Evolutionary conservation across 495 filamentous ascomycete genomes (phyloP), one percentile per base, ranked within the genome.

Genomic region (Aspergillus sclerotiicarbonarius): DNA sequence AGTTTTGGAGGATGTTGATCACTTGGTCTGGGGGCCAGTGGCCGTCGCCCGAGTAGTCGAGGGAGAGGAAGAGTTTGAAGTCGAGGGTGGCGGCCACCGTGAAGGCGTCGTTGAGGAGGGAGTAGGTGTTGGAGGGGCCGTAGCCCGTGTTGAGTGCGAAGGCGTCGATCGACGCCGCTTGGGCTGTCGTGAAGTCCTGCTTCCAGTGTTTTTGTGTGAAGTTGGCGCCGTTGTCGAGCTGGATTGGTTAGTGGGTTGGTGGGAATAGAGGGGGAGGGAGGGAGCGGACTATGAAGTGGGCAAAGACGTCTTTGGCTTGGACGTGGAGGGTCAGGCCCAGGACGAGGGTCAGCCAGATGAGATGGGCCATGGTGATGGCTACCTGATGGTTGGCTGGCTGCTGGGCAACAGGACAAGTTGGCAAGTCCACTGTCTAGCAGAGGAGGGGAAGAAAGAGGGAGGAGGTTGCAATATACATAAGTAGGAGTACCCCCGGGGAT

Each of bases 71-170:
- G 32, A 91, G 52, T 43, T 77, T 82, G 69, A 92, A 90, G 25
- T 71, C 66, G 12, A 76, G 64, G 7, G 67, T 51, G 12, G 79
- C 75, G n/a, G 87, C 87, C 1, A 77, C 81, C 6, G 71, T 50
- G 62, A 85, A 89, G 0, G 83, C 86, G 7, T 80, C 57, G 7
- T 67, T 54, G 4, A 87, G 64, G 54, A 83, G 75, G 5, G 53
- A 55, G 4, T 71, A 67, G 8, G 75, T 82, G 64, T 73, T 76
- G 0, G 62, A 56, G 37, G 84, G 78, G 0, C 63, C 70, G 4
- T 78, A 76, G 0, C 80, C 89, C 39, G 89, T 80, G 61, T 92
- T 91, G 10, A 91, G 67, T 0, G 85, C 88, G 64, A 92, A 92
- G 0, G 84, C 89, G 65, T 92, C 88, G 51, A 92, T 88, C 33